These are phyloP conservation scores for Lasiosphaeris hirsuta DNA, from an alignment of 495 filamentous ascomycete species.

Conservation along the genomic window DNA sequence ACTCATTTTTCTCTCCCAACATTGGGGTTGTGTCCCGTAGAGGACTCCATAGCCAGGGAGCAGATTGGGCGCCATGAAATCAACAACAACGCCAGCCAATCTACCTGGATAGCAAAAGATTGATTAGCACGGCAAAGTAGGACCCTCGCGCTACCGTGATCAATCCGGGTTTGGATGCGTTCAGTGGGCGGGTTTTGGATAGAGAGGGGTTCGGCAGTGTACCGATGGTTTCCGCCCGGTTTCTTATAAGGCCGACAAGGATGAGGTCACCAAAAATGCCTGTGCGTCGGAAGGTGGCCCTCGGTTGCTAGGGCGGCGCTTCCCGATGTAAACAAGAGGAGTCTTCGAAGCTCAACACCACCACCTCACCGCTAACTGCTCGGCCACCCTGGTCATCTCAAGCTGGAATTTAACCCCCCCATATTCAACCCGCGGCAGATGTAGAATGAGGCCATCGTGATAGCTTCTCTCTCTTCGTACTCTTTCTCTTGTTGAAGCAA, in stretches of 20 bases:
- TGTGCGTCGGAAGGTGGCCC: neutral
- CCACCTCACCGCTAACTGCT: neutral
- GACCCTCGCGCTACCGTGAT: too few relatives aligned
- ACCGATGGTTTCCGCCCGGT: slow-evolving; percentile 9
- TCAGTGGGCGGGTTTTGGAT: slow-evolving; percentile 1
- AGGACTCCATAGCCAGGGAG: too few relatives aligned
- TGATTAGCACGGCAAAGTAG: too few relatives aligned
- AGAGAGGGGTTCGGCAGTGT: slow-evolving; percentile 7
- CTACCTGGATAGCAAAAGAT: too few relatives aligned
- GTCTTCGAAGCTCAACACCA: neutral
- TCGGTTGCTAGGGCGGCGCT: slow-evolving; percentile 15
- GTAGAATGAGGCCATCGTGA: slow-evolving; percentile 9
- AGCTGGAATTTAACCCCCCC: neutral
- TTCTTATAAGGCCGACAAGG: slow-evolving; percentile 2
- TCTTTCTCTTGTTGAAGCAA: slow-evolving; percentile 1
- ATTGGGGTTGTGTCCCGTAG: too few relatives aligned
- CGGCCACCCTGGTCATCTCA: slow-evolving; percentile 6
- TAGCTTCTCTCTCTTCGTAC: neutral
- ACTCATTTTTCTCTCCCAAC: too few relatives aligned
- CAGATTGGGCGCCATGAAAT: too few relatives aligned
- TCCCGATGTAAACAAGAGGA: slow-evolving; percentile 15
- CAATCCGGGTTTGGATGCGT: too few relatives aligned
- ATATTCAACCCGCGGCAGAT: slow-evolving; percentile 3
- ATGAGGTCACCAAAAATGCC: slow-evolving; percentile 11
- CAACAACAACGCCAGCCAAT: too few relatives aligned